Base-by-base conservation (phyloP, 208 protist species). In the Trypanosoma theileri region DNA sequence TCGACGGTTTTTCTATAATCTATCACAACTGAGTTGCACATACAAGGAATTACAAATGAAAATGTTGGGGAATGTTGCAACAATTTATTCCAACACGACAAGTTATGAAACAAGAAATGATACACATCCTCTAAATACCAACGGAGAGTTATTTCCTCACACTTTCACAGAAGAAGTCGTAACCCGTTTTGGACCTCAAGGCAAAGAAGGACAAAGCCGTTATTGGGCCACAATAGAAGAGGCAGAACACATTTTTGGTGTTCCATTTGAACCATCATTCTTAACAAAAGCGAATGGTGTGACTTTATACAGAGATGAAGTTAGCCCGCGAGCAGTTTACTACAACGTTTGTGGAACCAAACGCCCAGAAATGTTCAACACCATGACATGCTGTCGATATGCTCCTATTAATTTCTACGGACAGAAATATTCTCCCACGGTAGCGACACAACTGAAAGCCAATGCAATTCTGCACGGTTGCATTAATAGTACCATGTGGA, bases 151-250 rank as follows among this genome's bases (percentile, higher is more conserved):
- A 0, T 86, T 93, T 53, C 73, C 79, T 17, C 59, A 19, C 0
- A 59, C 57, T 0, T 71, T 72, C 28, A 77, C 73, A n/a, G 68
- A 81, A 55, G 59, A 54, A 22, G 61, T 61, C 1, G 65, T 77
- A 14, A n/a, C 74, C 16, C 54, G 56, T 21, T 70, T 65, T 31
- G 10, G 41, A 24, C 56, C 51, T 31, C 59, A 46, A 1, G 46
- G 35, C 28, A 12, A 46, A 3, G 11, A 51, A 14, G 13, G 8
- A 13, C 48, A 19, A 0, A 85, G 79, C 22, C 69, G 50, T 4
- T 94, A 91, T 62, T 94, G 88, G 85, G 77, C 82, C 0, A 90
- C 88, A 1, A 51, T 67, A 1, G 73, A 81, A 14, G 88, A 94
- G 66, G 88, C 88, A 12, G 14, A 44, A 14, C 79, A 75, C 64